These are phyloP conservation scores for Fusarium nurragi DNA, from an alignment of 2,329 filamentous ascomycete genomes.

Conservation along the genomic window DNA sequence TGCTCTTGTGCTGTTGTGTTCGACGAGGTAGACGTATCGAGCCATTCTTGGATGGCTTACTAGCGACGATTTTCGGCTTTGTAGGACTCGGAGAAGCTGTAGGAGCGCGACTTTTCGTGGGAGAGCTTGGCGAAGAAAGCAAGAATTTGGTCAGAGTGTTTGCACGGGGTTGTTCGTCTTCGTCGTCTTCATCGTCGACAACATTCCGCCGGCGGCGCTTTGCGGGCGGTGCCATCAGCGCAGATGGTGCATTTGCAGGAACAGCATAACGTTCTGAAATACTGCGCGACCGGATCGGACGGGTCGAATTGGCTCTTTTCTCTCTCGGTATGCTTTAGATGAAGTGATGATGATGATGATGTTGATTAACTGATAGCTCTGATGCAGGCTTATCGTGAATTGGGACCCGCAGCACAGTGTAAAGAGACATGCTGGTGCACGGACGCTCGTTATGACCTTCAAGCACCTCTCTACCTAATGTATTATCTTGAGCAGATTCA, in stretches of 20 bases:
- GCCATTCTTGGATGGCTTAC: constrained; percentile 34
- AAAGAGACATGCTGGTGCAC: constrained; percentile 1
- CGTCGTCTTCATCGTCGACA: constrained; percentile 60
- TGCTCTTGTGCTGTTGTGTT: constrained; percentile 44
- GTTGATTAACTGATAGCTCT: constrained; percentile 28
- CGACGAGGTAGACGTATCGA: constrained; percentile 40
- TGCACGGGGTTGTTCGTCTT: constrained; percentile 55
- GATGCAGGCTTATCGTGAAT: constrained; percentile 32
- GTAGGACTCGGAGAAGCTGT: constrained; percentile 55
- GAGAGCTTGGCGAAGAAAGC: constrained; percentile 60
- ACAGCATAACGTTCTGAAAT: constrained; percentile 36
- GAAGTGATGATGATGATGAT: constrained; percentile 30
- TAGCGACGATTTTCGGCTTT: constrained; percentile 44
- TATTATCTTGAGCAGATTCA: too few species aligned
- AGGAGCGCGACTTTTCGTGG: constrained; percentile 46
- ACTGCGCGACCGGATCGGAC: constrained; percentile 5
- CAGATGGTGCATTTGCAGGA: constrained; percentile 44
- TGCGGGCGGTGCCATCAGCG: constrained; percentile 65
- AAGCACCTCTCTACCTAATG: neutral
- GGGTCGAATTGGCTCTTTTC: neutral
- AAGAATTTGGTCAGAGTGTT: constrained; percentile 65
- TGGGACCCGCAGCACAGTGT: constrained; percentile 33
- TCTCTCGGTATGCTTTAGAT: neutral
- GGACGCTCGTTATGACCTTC: neutral
- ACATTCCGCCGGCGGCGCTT: constrained; percentile 68